A percentile compares a stretch with the other conserved stretches of the same genome.
Conservation (phyloP, 495 filamentous ascomycete genomes). For the Venustampulla echinocandica region DNA sequence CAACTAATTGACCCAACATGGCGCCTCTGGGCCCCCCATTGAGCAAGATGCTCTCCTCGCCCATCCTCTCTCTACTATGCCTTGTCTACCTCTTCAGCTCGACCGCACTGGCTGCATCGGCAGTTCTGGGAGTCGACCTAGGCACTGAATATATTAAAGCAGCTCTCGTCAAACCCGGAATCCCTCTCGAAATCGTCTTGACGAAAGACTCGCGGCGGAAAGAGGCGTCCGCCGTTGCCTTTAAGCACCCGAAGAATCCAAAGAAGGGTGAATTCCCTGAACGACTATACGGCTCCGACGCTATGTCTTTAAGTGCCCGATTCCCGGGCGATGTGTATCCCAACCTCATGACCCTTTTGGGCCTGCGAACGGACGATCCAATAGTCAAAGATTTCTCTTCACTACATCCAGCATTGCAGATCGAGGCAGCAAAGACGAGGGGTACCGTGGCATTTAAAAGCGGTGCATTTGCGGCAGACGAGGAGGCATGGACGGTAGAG, state of each 20-base stretch:
- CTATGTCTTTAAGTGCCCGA: slow-evolving; percentile 73
- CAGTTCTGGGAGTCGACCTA: slow-evolving; percentile 86
- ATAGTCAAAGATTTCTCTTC: slow-evolving; percentile 56
- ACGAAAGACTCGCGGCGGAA: slow-evolving; percentile 99
- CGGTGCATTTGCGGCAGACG: slow-evolving; percentile 53
- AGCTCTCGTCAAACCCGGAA: slow-evolving; percentile 90
- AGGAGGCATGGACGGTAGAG: slow-evolving; percentile 76
- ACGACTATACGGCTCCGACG: slow-evolving; percentile 84
- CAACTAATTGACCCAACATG: slow-evolving; percentile 14
- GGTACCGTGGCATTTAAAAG: slow-evolving; percentile 72
- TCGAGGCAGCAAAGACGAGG: slow-evolving; percentile 48
- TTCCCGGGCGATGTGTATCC: slow-evolving; percentile 90
- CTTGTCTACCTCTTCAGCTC: slow-evolving; percentile 40
- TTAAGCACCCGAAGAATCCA: slow-evolving; percentile 68
- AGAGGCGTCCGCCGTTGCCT: slow-evolving; percentile 82
- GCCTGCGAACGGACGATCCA: slow-evolving; percentile 53
- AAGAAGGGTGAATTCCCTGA: slow-evolving; percentile 66
- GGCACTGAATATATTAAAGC: slow-evolving; percentile 98
- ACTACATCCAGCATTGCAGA: slow-evolving; percentile 61
- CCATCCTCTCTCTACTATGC: slow-evolving; percentile 35
- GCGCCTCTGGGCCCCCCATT: slow-evolving; percentile 6
- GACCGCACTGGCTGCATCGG: slow-evolving; percentile 46
- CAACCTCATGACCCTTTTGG: slow-evolving; percentile 83
- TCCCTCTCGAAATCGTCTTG: slow-evolving; percentile 94
- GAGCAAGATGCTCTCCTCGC: slow-evolving; percentile 26